Conservation (phyloP, 495 filamentous ascomycete species). For the Daldinia childiae region DNA sequence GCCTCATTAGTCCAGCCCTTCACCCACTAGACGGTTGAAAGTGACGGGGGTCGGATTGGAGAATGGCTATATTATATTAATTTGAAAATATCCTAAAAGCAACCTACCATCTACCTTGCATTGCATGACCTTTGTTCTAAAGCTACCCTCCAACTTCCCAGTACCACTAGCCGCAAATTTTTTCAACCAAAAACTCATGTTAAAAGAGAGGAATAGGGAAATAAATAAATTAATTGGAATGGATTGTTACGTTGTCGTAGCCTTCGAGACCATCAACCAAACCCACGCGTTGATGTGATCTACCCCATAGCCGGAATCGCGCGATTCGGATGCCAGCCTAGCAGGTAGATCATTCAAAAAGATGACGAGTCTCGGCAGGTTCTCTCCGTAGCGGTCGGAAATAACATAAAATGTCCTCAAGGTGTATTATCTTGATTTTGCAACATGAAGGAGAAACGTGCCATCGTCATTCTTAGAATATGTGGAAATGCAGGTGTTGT, state of each 20-base stretch:
- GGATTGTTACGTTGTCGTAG: constrained; percentile 43
- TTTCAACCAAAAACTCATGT: constrained; percentile 10
- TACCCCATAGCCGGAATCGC: constrained; percentile 31
- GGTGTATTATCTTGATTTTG: constrained; percentile 9
- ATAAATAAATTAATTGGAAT: constrained; percentile 44
- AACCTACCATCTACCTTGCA: constrained; percentile 44
- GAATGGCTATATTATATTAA: constrained; percentile 40
- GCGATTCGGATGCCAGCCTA: constrained; percentile 18
- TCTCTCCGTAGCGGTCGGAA: constrained; percentile 26
- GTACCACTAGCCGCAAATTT: constrained; percentile 21
- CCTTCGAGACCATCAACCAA: background rate
- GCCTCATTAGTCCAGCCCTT: constrained; percentile 40
- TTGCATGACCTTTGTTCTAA: constrained; percentile 38
- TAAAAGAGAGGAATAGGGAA: constrained; percentile 8
- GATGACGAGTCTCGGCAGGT: constrained; percentile 41
- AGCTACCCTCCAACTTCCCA: constrained; percentile 18
- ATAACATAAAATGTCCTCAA: constrained; percentile 16
- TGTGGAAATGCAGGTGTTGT: background rate
- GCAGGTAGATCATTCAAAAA: constrained; percentile 28
- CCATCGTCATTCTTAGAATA: constrained; percentile 8
- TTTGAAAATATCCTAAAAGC: constrained; percentile 49
- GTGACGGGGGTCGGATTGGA: constrained; percentile 17
- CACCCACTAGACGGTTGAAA: constrained; percentile 33
- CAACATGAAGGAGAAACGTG: constrained; percentile 32
- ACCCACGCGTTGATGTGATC: constrained; percentile 33